A percentile compares a stretch with the other conserved stretches of the same genome.
These are phyloP conservation scores for Zalaria obscura DNA, from an alignment of 2,329 filamentous ascomycete genomes.

Conservation along the genomic window DNA sequence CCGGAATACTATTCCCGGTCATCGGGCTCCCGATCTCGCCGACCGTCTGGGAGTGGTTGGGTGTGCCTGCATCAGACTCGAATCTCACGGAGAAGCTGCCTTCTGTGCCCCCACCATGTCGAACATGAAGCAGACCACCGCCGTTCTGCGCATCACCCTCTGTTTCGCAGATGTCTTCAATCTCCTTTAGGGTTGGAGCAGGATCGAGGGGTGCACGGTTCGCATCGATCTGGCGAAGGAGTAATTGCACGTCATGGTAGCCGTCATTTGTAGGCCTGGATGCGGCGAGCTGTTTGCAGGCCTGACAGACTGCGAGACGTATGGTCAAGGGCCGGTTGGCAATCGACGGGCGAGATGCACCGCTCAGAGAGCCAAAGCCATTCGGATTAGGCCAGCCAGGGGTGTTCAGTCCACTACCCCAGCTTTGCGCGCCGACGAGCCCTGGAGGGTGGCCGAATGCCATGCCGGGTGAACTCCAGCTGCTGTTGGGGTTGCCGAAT, in stretches of 20 bases:
- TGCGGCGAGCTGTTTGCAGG: constrained; percentile 52
- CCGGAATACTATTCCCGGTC: constrained; percentile 26
- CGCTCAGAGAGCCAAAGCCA: constrained; percentile 34
- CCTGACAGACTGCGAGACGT: constrained; percentile 60
- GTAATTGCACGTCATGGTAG: constrained; percentile 54
- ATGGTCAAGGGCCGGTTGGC: constrained; percentile 47
- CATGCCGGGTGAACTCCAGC: constrained; percentile 27
- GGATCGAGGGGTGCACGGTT: constrained; percentile 44
- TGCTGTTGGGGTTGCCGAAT: constrained; percentile 20
- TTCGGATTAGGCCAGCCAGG: constrained; percentile 30
- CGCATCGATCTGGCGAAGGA: constrained; percentile 51
- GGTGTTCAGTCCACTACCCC: constrained; percentile 23
- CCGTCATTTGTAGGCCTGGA: constrained; percentile 33
- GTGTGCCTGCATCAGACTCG: constrained; percentile 17
- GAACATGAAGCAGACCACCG: constrained; percentile 70
- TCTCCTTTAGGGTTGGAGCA: constrained; percentile 47
- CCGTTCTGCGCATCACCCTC: constrained; percentile 78
- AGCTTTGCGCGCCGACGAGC: constrained; percentile 18
- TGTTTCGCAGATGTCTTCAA: constrained; percentile 78
- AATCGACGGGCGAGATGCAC: constrained; percentile 29
- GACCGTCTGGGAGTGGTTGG: constrained; percentile 17
- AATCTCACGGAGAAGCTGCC: constrained; percentile 28
- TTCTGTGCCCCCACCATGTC: constrained; percentile 25
- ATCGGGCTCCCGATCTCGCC: constrained; percentile 35
- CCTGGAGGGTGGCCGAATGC: constrained; percentile 22